Percentiles rank a stretch among this genome's conserved stretches.
phyloP scores from a whole-genome alignment of 164 flowering plant genomes.

The Stephania japonica region DNA sequence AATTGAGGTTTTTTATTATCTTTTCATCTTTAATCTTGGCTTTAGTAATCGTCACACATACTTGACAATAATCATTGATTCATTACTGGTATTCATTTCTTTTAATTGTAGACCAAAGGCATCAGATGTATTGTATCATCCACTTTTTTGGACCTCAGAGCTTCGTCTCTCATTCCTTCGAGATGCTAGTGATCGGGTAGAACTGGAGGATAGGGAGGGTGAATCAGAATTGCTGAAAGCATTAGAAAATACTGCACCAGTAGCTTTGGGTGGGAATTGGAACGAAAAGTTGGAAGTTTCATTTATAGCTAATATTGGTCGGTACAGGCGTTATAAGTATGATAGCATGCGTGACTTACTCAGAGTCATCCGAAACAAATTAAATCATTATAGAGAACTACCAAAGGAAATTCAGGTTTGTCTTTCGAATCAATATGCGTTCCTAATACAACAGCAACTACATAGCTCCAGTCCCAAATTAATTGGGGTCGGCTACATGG shows the following conservation, averaged over 20 bases:
- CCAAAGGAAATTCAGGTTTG: conserved; percentile 55
- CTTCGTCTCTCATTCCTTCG: conserved; percentile 66
- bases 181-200: conserved; percentile 68
- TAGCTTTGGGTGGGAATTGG: conserved; percentile 65
- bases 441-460: no score
- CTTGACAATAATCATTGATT: background rate
- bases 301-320: conserved; percentile 54
- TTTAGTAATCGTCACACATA: background rate
- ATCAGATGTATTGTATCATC: conserved; percentile 49
- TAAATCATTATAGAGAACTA: conserved; percentile 67
- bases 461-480: no score
- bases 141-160: conserved; percentile 71
- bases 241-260: conserved; percentile 43
- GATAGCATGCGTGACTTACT: conserved; percentile 62
- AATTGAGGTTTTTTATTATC: conserved; percentile 38
- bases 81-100: background rate
- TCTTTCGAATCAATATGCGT: background rate
- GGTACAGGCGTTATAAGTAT: conserved; percentile 61
- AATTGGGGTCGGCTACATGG: no score
- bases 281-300: conserved; percentile 58
- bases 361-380: conserved; percentile 67
- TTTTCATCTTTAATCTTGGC: background rate
- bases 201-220: conserved; percentile 53
- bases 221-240: conserved; percentile 46
- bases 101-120: conserved; percentile 50